Evolutionary conservation across 2,329 filamentous ascomycete species (phyloP).

Genomic region (Xylaria sp.): DNA sequence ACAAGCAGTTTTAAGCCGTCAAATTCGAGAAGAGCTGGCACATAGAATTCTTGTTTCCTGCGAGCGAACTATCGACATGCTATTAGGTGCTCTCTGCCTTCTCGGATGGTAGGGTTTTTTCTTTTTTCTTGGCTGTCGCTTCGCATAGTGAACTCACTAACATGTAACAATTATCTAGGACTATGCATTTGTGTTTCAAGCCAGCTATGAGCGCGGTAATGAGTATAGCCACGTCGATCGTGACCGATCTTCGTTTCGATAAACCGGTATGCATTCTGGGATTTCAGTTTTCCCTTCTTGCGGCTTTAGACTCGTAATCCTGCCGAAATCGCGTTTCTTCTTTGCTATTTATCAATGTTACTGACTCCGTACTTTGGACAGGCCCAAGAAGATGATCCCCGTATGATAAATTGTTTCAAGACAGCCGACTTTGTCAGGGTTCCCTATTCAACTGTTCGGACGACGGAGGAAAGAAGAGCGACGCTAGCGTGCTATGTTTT

Average conservation of each 20-base stretch:
- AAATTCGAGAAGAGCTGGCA: constrained; percentile 57
- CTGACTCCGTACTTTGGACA: constrained; percentile 3
- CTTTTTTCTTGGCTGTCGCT: constrained; percentile 27
- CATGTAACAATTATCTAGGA: constrained; percentile 43
- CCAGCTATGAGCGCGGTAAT: constrained; percentile 58
- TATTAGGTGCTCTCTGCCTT: constrained; percentile 60
- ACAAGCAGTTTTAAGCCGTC: constrained; percentile 54
- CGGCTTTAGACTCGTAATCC: background rate
- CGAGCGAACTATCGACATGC: constrained; percentile 62
- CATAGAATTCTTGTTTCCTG: constrained; percentile 59
- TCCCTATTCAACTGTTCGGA: constrained; percentile 38
- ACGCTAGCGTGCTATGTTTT: constrained; percentile 46
- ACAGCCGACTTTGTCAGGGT: constrained; percentile 36
- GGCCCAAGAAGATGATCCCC: constrained; percentile 39
- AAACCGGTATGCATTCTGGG: constrained; percentile 32
- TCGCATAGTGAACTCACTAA: background rate
- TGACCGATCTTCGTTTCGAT: constrained; percentile 60
- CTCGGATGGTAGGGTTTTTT: constrained; percentile 58
- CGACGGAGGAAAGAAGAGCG: constrained; percentile 49
- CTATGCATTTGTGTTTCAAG: constrained; percentile 50
- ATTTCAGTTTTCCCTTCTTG: background rate
- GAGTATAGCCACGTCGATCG: constrained; percentile 56
- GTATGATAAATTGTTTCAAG: constrained; percentile 42
- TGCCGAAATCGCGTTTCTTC: too few species aligned
- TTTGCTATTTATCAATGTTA: background rate